Evolutionary conservation across 495 filamentous ascomycete genomes (phyloP), one percentile per base, ranked within the genome.

Genomic region (Xylaria telfairii): DNA sequence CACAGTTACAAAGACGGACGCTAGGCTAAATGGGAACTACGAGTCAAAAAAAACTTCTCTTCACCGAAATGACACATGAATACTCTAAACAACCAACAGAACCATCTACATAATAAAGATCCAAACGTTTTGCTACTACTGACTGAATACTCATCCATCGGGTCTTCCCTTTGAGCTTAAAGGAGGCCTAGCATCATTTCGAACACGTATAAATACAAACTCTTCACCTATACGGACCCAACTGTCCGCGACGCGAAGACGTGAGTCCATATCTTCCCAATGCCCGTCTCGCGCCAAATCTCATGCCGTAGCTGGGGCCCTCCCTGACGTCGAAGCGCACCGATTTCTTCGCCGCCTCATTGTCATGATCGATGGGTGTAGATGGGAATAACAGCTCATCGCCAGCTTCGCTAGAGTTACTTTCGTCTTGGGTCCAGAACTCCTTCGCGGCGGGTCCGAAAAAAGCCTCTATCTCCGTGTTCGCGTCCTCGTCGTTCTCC

Each of bases 241-340:
- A 30, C 41, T 30, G n/a, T 15, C 67, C 67, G 1, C 44, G 42
- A 30, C 67, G 44, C 26, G 0, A 4, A 41, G 57, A 42, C 9
- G 67, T 69, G 4, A 37, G 57, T 2, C 41, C 34, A 19, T 53
- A 63, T 15, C 67, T 19, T 0, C 57, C 57, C 17, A 69, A n/a
- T 0, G 67, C 67, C 6, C 67, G 57, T 54, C 46, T 53, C 34
- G 67, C 67, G 0, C 44, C 57, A 10, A 17, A 1, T 30, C 34
- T 39, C 67, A 69, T 69, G 9, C 42, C 57, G 9, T 0, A 19
- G 30, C 57, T 69, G 2, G 34, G 46, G 0, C 67, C 67, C 9
- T 21, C 32, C 0, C 42, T 1, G 8, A 69, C 19, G 13, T 69
- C 56, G 2, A 69, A 69, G 10, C 67, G 46, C 10, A 69, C 67